Evolutionary conservation across 2,329 filamentous ascomycete genomes (phyloP).

Genomic region (Sarocladium kiliense): DNA sequence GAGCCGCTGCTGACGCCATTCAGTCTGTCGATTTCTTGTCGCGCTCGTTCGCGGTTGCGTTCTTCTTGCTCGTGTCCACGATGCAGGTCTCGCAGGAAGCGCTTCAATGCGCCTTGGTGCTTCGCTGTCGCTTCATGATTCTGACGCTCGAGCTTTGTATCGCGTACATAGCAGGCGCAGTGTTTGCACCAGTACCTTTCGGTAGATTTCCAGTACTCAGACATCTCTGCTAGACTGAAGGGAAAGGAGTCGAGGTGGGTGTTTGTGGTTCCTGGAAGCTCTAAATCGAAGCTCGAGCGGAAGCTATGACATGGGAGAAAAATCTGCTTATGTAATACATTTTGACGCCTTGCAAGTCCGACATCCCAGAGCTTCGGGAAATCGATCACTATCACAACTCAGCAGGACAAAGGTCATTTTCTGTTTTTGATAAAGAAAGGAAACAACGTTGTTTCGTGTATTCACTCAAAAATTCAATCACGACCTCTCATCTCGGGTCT

Average conservation of each 20-base stretch:
- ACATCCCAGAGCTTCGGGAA: no score
- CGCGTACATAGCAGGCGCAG: slow-evolving; percentile 83
- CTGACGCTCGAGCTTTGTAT: slow-evolving; percentile 82
- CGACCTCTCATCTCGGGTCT: slow-evolving; percentile 25
- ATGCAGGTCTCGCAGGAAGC: slow-evolving; percentile 84
- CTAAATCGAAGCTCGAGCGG: no score
- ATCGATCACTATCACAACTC: no score
- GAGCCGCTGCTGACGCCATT: slow-evolving; percentile 65
- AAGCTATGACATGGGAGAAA: background rate
- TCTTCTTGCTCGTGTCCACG: slow-evolving; percentile 75
- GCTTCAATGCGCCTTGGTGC: slow-evolving; percentile 82
- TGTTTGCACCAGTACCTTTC: slow-evolving; percentile 98
- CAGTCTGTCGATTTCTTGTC: slow-evolving; percentile 78
- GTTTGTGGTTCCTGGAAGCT: background rate
- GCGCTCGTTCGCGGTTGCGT: slow-evolving; percentile 75
- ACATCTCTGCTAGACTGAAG: slow-evolving; percentile 51
- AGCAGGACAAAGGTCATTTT: no score
- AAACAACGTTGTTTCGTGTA: background rate
- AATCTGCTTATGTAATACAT: background rate
- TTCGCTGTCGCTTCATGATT: slow-evolving; percentile 85
- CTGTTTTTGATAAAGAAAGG: background rate
- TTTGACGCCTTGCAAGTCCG: no score
- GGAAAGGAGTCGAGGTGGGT: background rate
- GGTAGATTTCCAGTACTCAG: slow-evolving; percentile 98
- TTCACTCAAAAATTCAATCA: slow-evolving; percentile 2